A percentile compares a stretch with the other conserved stretches of the same genome.
Conservation (phyloP, 2,329 filamentous ascomycete species). For the Ascochyta pisi region DNA sequence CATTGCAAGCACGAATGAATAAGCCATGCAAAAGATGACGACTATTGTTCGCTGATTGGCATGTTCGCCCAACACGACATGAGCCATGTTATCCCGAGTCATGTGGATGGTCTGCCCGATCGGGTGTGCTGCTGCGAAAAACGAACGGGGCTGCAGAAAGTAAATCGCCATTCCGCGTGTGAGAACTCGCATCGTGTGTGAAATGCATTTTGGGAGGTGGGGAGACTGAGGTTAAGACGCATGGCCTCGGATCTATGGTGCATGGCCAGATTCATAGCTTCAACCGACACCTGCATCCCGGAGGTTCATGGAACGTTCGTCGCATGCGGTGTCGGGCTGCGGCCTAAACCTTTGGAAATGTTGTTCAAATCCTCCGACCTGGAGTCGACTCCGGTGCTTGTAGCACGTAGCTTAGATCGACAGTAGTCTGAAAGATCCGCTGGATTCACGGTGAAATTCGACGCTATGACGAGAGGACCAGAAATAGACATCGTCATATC, state of each 20-base stretch:
- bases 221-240: neutral
- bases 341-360: neutral
- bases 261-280: neutral
- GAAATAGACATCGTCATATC: neutral
- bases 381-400: neutral
- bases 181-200: neutral
- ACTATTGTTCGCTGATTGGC: constrained; percentile 17
- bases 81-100: neutral
- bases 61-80: constrained; percentile 12
- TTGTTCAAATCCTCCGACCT: neutral
- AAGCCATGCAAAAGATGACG: constrained; percentile 22
- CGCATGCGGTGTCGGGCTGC: neutral
- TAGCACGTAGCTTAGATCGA: neutral
- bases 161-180: neutral
- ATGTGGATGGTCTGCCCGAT: neutral
- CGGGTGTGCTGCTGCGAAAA: neutral
- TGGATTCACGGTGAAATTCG: neutral
- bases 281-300: neutral
- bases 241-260: neutral
- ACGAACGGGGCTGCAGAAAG: neutral
- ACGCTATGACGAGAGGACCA: neutral
- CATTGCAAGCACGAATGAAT: constrained; percentile 24
- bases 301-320: neutral
- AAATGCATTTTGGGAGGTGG: neutral
- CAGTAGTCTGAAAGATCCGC: too few relatives aligned